Evolutionary conservation across 805 yeast species (phyloP).

Genomic region (Dipodascopsis uninucleata): DNA sequence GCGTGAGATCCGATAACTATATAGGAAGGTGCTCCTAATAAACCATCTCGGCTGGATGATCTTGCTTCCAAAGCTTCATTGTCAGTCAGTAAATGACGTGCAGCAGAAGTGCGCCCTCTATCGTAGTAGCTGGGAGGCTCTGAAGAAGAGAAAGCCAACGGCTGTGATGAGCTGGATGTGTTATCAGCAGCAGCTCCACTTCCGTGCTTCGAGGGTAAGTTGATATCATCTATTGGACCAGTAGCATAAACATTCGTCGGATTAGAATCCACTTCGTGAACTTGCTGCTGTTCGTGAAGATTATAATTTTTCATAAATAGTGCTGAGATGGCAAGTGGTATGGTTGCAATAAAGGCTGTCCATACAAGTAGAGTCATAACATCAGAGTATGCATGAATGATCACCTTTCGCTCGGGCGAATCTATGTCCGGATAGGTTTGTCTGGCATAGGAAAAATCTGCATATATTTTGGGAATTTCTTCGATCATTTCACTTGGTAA

Average conservation of each 20-base stretch:
- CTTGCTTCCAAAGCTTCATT: conserved; percentile 3
- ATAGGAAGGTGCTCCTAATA: conserved; percentile 1
- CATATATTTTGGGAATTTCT: conserved; percentile 18
- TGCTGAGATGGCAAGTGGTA: conserved; percentile 16
- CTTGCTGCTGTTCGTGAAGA: conserved; percentile 16
- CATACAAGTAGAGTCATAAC: conserved; percentile 23
- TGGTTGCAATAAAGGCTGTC: conserved; percentile 16
- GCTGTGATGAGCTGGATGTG: no score
- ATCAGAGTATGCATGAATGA: conserved; percentile 18
- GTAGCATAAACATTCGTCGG: no score
- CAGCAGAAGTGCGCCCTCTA: no score
- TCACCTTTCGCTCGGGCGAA: conserved; percentile 17
- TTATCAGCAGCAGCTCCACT: conserved; percentile 6
- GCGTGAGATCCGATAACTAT: conserved; percentile 13
- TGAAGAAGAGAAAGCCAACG: no score
- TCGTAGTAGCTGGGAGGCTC: no score
- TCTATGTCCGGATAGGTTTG: conserved; percentile 16
- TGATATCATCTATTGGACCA: no score
- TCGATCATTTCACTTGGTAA: conserved; percentile 36
- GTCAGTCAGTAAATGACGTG: no score
- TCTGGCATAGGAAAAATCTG: conserved; percentile 23
- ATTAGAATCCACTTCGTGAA: no score
- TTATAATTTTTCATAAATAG: conserved; percentile 20
- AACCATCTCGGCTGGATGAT: neutral
- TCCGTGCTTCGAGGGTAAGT: neutral